A percentile compares a stretch with the other conserved stretches of the same genome.
Conservation (phyloP, 2,329 filamentous ascomycete genomes). For the Ceratocystis alfenasii region DNA sequence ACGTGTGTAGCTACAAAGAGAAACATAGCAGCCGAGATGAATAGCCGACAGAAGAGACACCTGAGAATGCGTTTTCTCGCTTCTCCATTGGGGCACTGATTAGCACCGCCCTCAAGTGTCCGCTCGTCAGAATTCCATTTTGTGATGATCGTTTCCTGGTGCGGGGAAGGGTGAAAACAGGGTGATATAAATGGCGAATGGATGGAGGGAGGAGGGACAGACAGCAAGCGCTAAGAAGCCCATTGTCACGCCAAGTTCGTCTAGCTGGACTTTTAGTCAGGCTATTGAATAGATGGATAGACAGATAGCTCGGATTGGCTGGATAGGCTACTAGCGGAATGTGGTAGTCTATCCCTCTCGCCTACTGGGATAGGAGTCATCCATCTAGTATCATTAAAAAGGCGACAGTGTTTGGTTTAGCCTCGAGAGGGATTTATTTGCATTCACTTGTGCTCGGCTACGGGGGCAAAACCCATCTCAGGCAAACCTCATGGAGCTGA, state of each 20-base stretch:
- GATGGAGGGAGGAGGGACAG: neutral
- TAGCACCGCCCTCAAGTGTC: neutral
- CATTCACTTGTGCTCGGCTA: neutral
- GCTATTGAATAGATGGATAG: too few species aligned
- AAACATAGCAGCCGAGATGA: neutral
- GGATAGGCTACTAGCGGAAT: neutral
- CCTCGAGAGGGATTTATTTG: neutral
- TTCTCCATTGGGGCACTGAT: neutral
- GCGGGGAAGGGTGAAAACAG: neutral
- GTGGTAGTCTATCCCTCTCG: neutral
- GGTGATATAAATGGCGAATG: neutral
- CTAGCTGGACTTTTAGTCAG: too few species aligned
- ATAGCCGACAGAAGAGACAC: too few species aligned
- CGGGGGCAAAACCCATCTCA: neutral
- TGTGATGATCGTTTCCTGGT: neutral
- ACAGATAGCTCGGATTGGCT: neutral
- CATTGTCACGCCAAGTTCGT: neutral
- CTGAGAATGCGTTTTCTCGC: neutral
- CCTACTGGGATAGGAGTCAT: neutral
- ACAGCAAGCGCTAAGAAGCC: neutral
- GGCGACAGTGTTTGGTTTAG: neutral
- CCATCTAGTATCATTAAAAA: neutral
- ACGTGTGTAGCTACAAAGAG: neutral
- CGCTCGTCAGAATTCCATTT: neutral
- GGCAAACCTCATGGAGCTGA: neutral